Base-by-base conservation (phyloP, 2,329 filamentous ascomycete species). In the Aspergillus sp. region DNA sequence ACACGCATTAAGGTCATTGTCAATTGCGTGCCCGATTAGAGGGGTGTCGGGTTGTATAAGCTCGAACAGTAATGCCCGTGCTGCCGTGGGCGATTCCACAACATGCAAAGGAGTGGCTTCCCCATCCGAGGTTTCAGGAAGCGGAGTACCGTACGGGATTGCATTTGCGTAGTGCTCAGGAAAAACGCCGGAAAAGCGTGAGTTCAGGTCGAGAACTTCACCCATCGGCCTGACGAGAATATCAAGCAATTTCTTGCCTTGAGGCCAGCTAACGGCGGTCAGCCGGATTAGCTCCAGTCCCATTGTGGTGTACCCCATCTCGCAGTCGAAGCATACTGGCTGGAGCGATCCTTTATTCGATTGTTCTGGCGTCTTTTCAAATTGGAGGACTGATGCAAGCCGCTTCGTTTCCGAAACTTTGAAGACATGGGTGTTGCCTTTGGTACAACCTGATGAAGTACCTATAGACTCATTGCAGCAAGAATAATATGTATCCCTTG, bases 271-370 rank as follows among this genome's bases (percentile, higher is more conserved):
- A 4, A 91, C 85, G 5, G 88, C 90, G 0, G 93, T 97, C 3
- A 98, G 68, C 7, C 93, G 88, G 44, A 97, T 84, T 12, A 98
- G 77, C 64, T 98, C 93, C 51, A 97, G 72, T 0, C 94, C 93
- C 39, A 85, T 68, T 1, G 88, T 87, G 0, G 94, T 98, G 61
- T 95, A 97, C 5, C 88, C 88, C 93, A 98, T 98, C 62, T 98
- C 93, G 58, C 93, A 97, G 64, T 98, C 93, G 57, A 98, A 91
- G 51, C 83, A 86, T 8, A 97, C 82, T 31, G 79, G 78, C 1
- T 49, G 54, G 28, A 54, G 56, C 19, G 44, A 49, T 33, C 50
- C 56, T 48, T 64, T 59, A 9, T 52, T 49, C 35, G 54, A 51
- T 27, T 71, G 66, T 27, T 39, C 33, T 0, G 90, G 90, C 0